These are phyloP conservation scores for Tuber microsphaerosporum DNA, from an alignment of 495 filamentous ascomycete species.

Conservation along the genomic window DNA sequence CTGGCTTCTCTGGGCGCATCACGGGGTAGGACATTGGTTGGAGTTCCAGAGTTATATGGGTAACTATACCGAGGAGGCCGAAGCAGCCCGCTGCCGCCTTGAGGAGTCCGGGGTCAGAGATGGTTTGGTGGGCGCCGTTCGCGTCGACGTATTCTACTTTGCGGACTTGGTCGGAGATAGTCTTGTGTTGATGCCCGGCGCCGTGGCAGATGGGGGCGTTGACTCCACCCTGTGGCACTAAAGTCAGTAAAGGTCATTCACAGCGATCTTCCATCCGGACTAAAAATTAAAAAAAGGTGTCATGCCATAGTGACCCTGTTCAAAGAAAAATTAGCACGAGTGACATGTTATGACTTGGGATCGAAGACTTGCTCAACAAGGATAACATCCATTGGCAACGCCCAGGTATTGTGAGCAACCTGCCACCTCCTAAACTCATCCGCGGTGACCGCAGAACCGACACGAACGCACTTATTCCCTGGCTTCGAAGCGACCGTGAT, in stretches of 20 bases:
- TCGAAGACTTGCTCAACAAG: conserved; percentile 45
- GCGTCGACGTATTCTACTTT: conserved; percentile 50
- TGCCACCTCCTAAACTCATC: conserved; percentile 49
- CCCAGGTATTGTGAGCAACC: conserved; percentile 41
- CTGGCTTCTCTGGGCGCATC: conserved; percentile 46
- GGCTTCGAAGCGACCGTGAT: conserved; percentile 35
- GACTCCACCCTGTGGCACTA: conserved; percentile 43
- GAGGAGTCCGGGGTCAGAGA: conserved; percentile 45
- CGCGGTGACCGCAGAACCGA: conserved; percentile 48
- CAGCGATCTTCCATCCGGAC: conserved; percentile 2
- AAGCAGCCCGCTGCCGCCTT: conserved; percentile 50
- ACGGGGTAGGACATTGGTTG: conserved; percentile 50
- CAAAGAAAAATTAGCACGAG: neutral
- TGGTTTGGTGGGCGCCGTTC: conserved; percentile 46
- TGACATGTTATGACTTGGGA: neutral
- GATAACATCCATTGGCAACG: conserved; percentile 49
- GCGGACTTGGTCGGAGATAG: conserved; percentile 48
- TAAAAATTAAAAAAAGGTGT: neutral
- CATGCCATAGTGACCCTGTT: neutral
- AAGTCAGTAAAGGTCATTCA: conserved; percentile 42
- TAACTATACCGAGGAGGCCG: conserved; percentile 51
- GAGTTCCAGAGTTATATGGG: conserved; percentile 51
- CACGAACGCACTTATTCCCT: conserved; percentile 42
- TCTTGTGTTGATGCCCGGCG: conserved; percentile 47
- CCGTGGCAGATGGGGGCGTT: conserved; percentile 53